phyloP scores from a whole-genome alignment of 441 rosid genomes.

The Gossypium davidsonii region DNA sequence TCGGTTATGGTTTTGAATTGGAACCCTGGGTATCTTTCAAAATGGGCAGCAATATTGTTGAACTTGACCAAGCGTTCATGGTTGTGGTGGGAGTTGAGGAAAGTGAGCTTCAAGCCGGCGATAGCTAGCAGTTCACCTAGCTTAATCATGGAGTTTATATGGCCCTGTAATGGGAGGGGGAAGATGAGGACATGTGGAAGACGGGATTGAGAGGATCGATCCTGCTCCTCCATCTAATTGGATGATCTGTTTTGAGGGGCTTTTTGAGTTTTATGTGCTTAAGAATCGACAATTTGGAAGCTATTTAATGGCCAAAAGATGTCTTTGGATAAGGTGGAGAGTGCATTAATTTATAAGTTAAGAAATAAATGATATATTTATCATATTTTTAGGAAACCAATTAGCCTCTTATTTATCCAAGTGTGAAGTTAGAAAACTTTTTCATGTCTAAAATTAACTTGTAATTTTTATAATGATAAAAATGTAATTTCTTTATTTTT shows the following conservation, averaged over 20 bases:
- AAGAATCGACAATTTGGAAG: too few species aligned
- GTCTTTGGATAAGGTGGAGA: too few species aligned
- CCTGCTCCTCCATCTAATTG: neutral
- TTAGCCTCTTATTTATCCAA: too few species aligned
- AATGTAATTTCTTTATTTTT: too few species aligned
- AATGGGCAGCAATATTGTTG: constrained; percentile 18
- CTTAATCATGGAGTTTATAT: constrained; percentile 40
- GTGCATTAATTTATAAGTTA: too few species aligned
- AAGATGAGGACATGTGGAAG: constrained; percentile 39
- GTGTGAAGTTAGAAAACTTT: too few species aligned
- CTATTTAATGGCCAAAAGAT: too few species aligned
- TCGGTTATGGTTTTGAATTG: constrained; percentile 22
- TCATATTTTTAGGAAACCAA: too few species aligned
- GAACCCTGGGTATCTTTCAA: constrained; percentile 16
- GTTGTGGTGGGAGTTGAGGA: constrained; percentile 30
- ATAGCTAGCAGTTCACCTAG: constrained; percentile 36
- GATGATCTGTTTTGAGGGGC: neutral
- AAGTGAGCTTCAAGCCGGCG: constrained; percentile 26
- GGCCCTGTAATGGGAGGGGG: constrained; percentile 42
- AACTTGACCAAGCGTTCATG: constrained; percentile 19
- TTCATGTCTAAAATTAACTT: too few species aligned
- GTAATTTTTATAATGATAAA: too few species aligned
- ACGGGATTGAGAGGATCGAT: neutral
- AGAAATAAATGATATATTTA: too few species aligned
- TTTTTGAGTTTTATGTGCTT: too few species aligned